Evolutionary conservation across 192 early-diverging fungal genomes (phyloP), one percentile per base, ranked within the genome.

Genomic region (Diversispora eburnea): DNA sequence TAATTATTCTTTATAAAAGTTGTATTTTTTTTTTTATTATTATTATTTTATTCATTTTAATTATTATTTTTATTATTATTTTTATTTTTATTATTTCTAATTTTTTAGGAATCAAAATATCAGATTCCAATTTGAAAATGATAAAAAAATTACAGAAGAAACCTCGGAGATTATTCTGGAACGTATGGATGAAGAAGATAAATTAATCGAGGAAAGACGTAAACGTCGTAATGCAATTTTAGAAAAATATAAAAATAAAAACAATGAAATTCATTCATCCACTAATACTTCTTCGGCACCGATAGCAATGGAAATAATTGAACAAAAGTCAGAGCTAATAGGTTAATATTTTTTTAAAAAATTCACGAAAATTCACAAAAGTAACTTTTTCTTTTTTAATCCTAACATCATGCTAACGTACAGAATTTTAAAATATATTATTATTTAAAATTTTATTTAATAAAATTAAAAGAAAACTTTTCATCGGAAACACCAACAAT

Each of bases 161-260:
- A 61, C 76, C 42, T 75, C 77, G 61, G 76, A 77, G 8, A 55
- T 83, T 71, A 64, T 79, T 39, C 70, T 80, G 20, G 87, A 90
- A 70, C 80, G 84, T 9, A 87, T 92, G 56, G 87, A 86, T 25
- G 91, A 94, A 47, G 92, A 95, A 75, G 88, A 93, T 68, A 80
- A 85, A 58, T 67, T 92, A 64, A 90, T 96, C 70, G 93, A 96
- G 75, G 94, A 94, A 83, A 87, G 94, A 7, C 86, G 94, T 47
- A 88, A 86, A 73, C 85, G 90, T 39, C 84, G 93, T 65, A 82
- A 83, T 70, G 91, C 86, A 41, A 94, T 97, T 59, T 65, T 97
- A 56, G 79, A 87, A 66, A 88, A 91, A 75, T 82, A 91, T 75
- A 83, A 91, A 70, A 76, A 81, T 59, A 75, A 85, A 43, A 78